These are phyloP conservation scores for Clitopilus hobsonii DNA, from an alignment of 768 basidiomycete species.

Conservation along the genomic window DNA sequence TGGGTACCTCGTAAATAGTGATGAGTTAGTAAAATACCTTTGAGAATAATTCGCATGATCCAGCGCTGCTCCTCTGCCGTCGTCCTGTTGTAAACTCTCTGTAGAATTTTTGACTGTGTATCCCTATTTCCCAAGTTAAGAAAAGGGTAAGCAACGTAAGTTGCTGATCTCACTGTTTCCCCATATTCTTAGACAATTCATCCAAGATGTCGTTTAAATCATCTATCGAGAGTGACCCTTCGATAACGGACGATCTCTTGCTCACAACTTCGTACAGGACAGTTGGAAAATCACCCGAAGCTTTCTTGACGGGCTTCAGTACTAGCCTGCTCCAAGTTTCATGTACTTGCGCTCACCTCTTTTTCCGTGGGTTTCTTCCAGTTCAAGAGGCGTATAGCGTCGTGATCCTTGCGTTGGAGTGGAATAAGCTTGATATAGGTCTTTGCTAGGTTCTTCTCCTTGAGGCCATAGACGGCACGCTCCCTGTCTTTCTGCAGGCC, in stretches of 20 bases:
- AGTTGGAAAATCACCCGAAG: slow-evolving; percentile 84
- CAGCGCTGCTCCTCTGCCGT: slow-evolving; percentile 91
- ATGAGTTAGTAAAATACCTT: no score
- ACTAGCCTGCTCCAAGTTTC: no score
- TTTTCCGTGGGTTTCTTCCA: slow-evolving; percentile 84
- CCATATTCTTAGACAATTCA: slow-evolving; percentile 63
- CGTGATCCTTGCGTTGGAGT: slow-evolving; percentile 72
- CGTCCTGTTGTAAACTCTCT: slow-evolving; percentile 69
- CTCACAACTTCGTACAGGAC: slow-evolving; percentile 85
- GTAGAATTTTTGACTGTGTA: slow-evolving; percentile 68
- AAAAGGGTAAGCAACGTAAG: background rate
- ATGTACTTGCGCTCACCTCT: slow-evolving; percentile 33
- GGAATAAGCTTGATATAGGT: slow-evolving; percentile 88
- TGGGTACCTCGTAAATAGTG: background rate
- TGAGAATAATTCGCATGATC: slow-evolving; percentile 94
- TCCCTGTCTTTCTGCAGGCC: slow-evolving; percentile 84
- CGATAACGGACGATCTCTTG: slow-evolving; percentile 76
- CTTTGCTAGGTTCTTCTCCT: slow-evolving; percentile 93
- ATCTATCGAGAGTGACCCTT: slow-evolving; percentile 73
- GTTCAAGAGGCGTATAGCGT: slow-evolving; percentile 76
- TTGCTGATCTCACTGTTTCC: slow-evolving; percentile 64
- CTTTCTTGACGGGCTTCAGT: no score
- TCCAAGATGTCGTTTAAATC: slow-evolving; percentile 82
- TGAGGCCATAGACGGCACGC: slow-evolving; percentile 87
- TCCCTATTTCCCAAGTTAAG: slow-evolving; percentile 43